phyloP scores from a whole-genome alignment of 1,284 basidiomycete species.

The Boletus mariae region DNA sequence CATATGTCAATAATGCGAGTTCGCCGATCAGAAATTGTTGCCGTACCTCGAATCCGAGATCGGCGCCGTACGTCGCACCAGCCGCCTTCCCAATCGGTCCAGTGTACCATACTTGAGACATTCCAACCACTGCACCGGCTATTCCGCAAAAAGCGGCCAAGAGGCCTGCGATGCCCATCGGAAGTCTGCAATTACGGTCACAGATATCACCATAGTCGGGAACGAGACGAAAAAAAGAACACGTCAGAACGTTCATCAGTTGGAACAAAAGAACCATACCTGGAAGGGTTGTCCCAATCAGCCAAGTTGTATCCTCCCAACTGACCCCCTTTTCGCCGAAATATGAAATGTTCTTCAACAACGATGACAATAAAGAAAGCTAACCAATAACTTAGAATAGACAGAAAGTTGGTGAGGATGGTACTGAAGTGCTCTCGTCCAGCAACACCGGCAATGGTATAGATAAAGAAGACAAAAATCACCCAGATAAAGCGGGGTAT shows the following conservation, averaged over 20 bases:
- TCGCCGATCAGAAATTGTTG: background rate
- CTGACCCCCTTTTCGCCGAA: constrained; percentile 42
- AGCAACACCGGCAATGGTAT: constrained; percentile 59
- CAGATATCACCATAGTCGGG: background rate
- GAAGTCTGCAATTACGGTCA: constrained; percentile 36
- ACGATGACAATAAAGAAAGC: constrained; percentile 60
- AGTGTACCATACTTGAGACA: constrained; percentile 51
- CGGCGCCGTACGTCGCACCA: constrained; percentile 44
- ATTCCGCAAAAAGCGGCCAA: constrained; percentile 46
- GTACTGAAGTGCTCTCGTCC: constrained; percentile 59
- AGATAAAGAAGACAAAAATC: constrained; percentile 47
- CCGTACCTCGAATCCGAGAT: constrained; percentile 56
- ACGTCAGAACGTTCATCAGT: background rate
- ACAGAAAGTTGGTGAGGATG: constrained; percentile 52
- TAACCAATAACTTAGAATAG: constrained; percentile 64
- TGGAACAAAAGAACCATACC: constrained; percentile 12
- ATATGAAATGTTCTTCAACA: constrained; percentile 55
- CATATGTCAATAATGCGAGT: background rate
- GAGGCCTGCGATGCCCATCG: constrained; percentile 53
- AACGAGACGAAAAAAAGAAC: background rate
- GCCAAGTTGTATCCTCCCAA: constrained; percentile 53
- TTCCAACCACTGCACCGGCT: constrained; percentile 47
- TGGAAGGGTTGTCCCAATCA: constrained; percentile 49
- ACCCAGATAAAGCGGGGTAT: constrained; percentile 63
- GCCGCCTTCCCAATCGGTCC: constrained; percentile 47